phyloP scores from a whole-genome alignment of 2,329 filamentous ascomycete genomes.

The Penicillium oxalicum region DNA sequence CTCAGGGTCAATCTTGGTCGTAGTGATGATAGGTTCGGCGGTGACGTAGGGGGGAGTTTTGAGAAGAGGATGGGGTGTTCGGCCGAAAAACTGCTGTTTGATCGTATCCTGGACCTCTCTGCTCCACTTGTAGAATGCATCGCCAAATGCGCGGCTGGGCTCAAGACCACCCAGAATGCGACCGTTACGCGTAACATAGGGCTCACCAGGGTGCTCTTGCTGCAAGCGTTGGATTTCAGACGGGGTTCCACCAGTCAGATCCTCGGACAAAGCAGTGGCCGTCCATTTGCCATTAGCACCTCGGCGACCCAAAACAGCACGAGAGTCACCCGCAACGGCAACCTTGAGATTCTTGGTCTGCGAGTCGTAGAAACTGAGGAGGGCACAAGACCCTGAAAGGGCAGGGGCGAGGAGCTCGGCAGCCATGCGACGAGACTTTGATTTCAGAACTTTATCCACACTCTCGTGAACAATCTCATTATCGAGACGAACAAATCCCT shows the following conservation, averaged over 20 bases:
- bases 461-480: conserved; percentile 92
- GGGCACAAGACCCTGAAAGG: conserved; percentile 91
- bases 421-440: conserved; percentile 81
- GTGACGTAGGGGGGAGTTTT: conserved; percentile 96
- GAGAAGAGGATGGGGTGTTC: conserved; percentile 67
- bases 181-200: conserved; percentile 79
- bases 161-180: conserved; percentile 88
- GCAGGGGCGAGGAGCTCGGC: conserved; percentile 89
- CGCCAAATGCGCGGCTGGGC: conserved; percentile 89
- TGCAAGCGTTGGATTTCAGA: conserved; percentile 79
- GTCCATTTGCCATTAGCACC: conserved; percentile 80
- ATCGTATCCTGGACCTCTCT: conserved; percentile 76
- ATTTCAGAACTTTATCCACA: conserved; percentile 83
- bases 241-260: conserved; percentile 86
- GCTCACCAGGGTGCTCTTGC: conserved; percentile 81
- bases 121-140: conserved; percentile 95
- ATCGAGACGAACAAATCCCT: conserved; percentile 80
- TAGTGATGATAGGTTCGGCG: conserved; percentile 89
- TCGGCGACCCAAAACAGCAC: conserved; percentile 81
- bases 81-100: conserved; percentile 79
- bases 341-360: conserved; percentile 81
- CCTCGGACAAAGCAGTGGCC: conserved; percentile 79
- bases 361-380: conserved; percentile 94
- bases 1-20: conserved; percentile 81
- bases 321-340: conserved; percentile 92